Base-by-base conservation (phyloP, 208 protist genomes). In the Trypanosoma grayi region DNA sequence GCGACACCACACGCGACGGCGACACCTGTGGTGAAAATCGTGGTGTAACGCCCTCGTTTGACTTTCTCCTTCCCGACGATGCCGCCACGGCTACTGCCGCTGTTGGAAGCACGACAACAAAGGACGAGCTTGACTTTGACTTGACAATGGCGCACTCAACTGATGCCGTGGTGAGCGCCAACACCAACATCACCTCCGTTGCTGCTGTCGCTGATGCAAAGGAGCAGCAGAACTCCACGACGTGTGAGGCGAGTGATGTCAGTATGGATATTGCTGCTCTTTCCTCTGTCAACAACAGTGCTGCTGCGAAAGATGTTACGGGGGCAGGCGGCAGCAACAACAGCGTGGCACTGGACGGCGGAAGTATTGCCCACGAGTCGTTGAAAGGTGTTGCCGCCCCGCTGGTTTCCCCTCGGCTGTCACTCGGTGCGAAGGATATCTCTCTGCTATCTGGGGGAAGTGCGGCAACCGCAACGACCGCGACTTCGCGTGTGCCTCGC, bases 401-500 rank as follows among this genome's bases (percentile, higher is more conserved):
- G 16, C 18, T 45, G 13, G 31, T 28, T 24, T 22, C n/a, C 5
- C 40, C 34, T 33, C 44, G 16, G 4, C 13, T 36, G 1, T 43
- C 51, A 28, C 36, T 31, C 20, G 20, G 18, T n/a, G 14, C 40
- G 9, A 68, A 69, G 46, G 53, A 59, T 33, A 50, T 16, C 33
- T 62, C 69, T 33, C n/a, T 44, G n/a, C 37, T 45, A 22, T 14
- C 53, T 44, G 25, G 25, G n/a, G 28, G 47, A 24, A 16, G 31
- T n/a, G 28, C 52, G 25, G 40, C 33, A n/a, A 36, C 52, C 36
- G 33, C 62, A 25, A 52, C 25, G 30, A 28, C 41, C 18, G 58
- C 60, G 54, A 39, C 63, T 16, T 27, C 46, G 16, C 64, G 60
- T 43, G 70, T 72, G 30, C 43, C 56, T 20, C 47, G 62, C 14